A percentile compares a stretch with the other conserved stretches of the same genome.
These are phyloP conservation scores for Populus tomentosa DNA, from an alignment of 441 rosid species.

Conservation along the genomic window DNA sequence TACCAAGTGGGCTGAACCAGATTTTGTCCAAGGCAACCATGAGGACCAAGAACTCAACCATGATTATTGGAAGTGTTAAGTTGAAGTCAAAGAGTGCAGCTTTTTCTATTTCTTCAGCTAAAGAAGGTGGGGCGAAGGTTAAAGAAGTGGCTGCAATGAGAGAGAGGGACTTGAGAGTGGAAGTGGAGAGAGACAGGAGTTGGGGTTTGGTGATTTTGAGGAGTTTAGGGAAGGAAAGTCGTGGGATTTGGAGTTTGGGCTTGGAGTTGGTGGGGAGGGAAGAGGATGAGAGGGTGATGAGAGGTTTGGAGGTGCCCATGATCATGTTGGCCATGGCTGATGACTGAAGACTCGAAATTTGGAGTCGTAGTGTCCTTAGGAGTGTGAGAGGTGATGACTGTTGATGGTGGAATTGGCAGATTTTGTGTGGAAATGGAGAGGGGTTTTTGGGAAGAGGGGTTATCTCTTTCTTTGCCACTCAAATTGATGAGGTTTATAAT, in stretches of 20 bases:
- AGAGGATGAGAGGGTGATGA: slow-evolving; percentile 31
- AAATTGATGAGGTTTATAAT: slow-evolving; percentile 31
- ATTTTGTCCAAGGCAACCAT: slow-evolving; percentile 85
- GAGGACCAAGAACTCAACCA: slow-evolving; percentile 66
- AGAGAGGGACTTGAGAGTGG: slow-evolving; percentile 53
- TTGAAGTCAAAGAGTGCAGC: slow-evolving; percentile 95
- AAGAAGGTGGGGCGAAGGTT: slow-evolving; percentile 53
- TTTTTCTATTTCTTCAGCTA: slow-evolving; percentile 78
- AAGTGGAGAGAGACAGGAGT: slow-evolving; percentile 34
- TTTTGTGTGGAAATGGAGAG: slow-evolving; percentile 14
- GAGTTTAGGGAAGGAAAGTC: slow-evolving; percentile 34
- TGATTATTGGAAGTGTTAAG: slow-evolving; percentile 80
- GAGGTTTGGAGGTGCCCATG: slow-evolving; percentile 71
- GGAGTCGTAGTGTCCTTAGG: slow-evolving; percentile 3
- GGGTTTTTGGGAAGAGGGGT: slow-evolving; percentile 18
- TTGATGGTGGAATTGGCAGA: background rate
- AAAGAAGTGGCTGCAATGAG: slow-evolving; percentile 45
- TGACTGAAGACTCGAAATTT: background rate
- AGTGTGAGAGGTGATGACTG: background rate
- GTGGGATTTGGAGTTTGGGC: slow-evolving; percentile 38
- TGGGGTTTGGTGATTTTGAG: slow-evolving; percentile 29
- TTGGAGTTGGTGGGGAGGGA: slow-evolving; percentile 27
- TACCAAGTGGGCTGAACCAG: slow-evolving; percentile 73
- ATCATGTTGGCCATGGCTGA: slow-evolving; percentile 70
- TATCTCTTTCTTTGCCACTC: slow-evolving; percentile 74